Evolutionary conservation across 495 filamentous ascomycete genomes (phyloP).

Genomic region (Ramalina peruviana): DNA sequence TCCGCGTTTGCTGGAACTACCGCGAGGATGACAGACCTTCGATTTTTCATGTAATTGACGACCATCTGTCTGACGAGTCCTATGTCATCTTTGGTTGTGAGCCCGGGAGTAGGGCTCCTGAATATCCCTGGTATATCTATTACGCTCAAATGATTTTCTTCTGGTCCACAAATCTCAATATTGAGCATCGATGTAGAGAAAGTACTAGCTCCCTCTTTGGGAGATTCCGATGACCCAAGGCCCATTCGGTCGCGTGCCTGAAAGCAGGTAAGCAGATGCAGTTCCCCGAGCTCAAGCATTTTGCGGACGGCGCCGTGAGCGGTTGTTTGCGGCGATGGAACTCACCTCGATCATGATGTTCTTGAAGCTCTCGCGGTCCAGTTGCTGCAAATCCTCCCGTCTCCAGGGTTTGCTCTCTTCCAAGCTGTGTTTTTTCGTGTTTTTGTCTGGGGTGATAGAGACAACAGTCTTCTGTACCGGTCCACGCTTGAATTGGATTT

Average conservation of each 20-base stretch:
- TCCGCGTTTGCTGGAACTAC: constrained; percentile 16
- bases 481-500: constrained; percentile 33
- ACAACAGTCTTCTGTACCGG: constrained; percentile 8
- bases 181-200: constrained; percentile 36
- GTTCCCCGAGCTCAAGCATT: too few species aligned
- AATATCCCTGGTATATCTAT: constrained; percentile 43
- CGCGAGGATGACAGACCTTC: constrained; percentile 13
- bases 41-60: constrained; percentile 25
- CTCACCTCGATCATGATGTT: constrained; percentile 21
- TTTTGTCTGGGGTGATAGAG: too few species aligned
- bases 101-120: constrained; percentile 20
- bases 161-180: constrained; percentile 35
- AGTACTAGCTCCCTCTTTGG: constrained; percentile 13
- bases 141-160: constrained; percentile 33
- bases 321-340: too few species aligned
- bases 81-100: constrained; percentile 22
- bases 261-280: background rate
- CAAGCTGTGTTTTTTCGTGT: too few species aligned
- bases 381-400: constrained; percentile 1
- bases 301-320: too few species aligned
- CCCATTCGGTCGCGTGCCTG: constrained; percentile 21
- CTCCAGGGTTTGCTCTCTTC: too few species aligned
- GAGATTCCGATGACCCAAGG: constrained; percentile 9
- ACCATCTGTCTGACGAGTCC: constrained; percentile 28
- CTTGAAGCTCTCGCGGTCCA: constrained; percentile 11